Percentiles rank a stretch among this genome's conserved stretches.
phyloP scores from a whole-genome alignment of 2,329 filamentous ascomycete genomes.

The Rhinocladiella similis region DNA sequence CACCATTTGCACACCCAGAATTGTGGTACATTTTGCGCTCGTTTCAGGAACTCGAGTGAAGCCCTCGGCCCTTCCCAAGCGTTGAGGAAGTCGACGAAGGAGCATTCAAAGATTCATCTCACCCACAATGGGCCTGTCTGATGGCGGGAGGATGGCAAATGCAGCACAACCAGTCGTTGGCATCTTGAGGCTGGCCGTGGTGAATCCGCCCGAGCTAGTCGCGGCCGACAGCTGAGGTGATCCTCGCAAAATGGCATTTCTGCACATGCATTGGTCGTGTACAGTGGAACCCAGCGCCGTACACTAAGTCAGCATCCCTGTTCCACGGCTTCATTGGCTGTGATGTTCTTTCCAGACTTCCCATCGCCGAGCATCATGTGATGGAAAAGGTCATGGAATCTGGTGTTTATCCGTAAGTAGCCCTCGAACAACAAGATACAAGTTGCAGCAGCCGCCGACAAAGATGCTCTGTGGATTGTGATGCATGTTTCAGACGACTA shows the following conservation, averaged over 20 bases:
- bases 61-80: slow-evolving; percentile 1
- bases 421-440: slow-evolving; percentile 5
- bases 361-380: slow-evolving; percentile 23
- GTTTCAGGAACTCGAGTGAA: slow-evolving; percentile 15
- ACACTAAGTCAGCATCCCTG: slow-evolving; percentile 25
- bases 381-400: slow-evolving; percentile 4
- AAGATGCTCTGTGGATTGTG: slow-evolving; percentile 5
- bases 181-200: slow-evolving; percentile 12
- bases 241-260: slow-evolving; percentile 24
- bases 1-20: slow-evolving; percentile 26
- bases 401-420: not conserved
- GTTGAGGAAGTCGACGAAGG: slow-evolving; percentile 6
- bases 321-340: slow-evolving; percentile 21
- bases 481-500: slow-evolving; percentile 20
- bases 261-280: slow-evolving; percentile 21
- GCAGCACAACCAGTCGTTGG: slow-evolving; percentile 27
- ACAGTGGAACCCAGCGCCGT: slow-evolving; percentile 10
- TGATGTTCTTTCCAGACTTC: not conserved
- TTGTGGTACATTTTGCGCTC: slow-evolving; percentile 11
- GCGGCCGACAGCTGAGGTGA: slow-evolving; percentile 24
- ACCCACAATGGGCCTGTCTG: slow-evolving; percentile 11
- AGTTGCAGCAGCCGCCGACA: slow-evolving; percentile 25
- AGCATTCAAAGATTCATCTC: slow-evolving; percentile 8
- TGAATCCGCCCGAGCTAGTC: slow-evolving; percentile 26
- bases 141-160: slow-evolving; percentile 20